These are phyloP conservation scores for Aspergillus kassunensis DNA, from an alignment of 495 filamentous ascomycete species.

Conservation along the genomic window DNA sequence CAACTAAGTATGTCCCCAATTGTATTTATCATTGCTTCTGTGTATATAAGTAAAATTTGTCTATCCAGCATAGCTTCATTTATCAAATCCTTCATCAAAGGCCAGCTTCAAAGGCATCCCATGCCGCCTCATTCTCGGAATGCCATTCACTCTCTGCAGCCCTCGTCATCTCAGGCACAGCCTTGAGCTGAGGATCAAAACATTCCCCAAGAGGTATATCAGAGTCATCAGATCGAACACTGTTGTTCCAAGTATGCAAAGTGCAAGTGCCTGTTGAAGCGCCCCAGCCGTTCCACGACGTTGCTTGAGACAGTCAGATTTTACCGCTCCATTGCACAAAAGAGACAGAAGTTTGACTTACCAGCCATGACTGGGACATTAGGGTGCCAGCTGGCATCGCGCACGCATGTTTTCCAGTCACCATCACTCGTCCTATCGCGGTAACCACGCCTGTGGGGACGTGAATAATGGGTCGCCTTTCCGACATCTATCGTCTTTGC, in stretches of 20 bases:
- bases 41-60: too few relatives aligned
- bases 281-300: constrained; percentile 73
- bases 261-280: constrained; percentile 68
- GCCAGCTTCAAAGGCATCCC: background rate
- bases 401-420: constrained; percentile 74
- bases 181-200: constrained; percentile 53
- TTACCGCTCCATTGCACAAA: background rate
- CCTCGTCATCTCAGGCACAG: constrained; percentile 26
- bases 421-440: constrained; percentile 33
- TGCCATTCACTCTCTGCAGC: constrained; percentile 20
- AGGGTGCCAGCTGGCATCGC: constrained; percentile 96
- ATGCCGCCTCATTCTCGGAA: background rate
- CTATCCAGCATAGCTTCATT: background rate
- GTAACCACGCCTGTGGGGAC: constrained; percentile 49
- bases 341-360: constrained; percentile 36
- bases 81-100: background rate
- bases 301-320: constrained; percentile 49
- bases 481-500: constrained; percentile 76
- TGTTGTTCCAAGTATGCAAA: constrained; percentile 71
- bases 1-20: too few relatives aligned
- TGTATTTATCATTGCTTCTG: too few relatives aligned
- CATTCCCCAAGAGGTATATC: constrained; percentile 55
- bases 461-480: constrained; percentile 55
- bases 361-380: constrained; percentile 83
- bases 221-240: constrained; percentile 58